phyloP scores from a whole-genome alignment of 2,329 filamentous ascomycete genomes.

The Aureobasidium namibiae region DNA sequence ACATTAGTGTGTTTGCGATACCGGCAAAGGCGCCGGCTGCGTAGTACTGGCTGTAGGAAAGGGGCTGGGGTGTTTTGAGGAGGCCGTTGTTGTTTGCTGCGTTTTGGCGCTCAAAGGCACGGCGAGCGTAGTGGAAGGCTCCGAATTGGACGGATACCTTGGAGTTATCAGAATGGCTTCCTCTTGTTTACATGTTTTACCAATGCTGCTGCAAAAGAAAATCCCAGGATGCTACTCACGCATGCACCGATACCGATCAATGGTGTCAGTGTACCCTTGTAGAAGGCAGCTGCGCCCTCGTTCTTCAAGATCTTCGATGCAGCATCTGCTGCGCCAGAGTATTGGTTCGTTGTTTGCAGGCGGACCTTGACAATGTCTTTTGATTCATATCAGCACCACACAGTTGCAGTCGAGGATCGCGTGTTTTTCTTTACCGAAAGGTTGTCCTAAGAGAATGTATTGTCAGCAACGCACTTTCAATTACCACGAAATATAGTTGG shows the following conservation, averaged over 20 bases:
- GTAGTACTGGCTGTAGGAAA: slow-evolving; percentile 84
- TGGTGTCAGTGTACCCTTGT: slow-evolving; percentile 94
- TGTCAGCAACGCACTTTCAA: background rate
- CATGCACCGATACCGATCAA: slow-evolving; percentile 94
- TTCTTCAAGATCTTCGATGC: slow-evolving; percentile 77
- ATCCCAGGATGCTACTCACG: slow-evolving; percentile 39
- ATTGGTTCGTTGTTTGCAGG: slow-evolving; percentile 78
- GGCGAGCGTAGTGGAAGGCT: slow-evolving; percentile 86
- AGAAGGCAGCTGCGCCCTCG: slow-evolving; percentile 87
- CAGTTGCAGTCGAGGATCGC: background rate
- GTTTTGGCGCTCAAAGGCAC: slow-evolving; percentile 74
- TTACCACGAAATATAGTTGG: background rate
- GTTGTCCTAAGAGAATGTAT: slow-evolving; percentile 44
- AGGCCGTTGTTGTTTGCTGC: slow-evolving; percentile 30
- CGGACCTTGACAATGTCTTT: slow-evolving; percentile 97
- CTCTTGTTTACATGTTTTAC: background rate
- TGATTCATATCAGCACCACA: background rate
- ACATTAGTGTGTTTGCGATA: slow-evolving; percentile 79
- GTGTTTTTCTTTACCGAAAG: slow-evolving; percentile 48
- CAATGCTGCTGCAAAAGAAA: background rate
- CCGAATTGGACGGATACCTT: slow-evolving; percentile 89
- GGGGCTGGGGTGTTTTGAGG: slow-evolving; percentile 34
- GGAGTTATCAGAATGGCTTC: background rate
- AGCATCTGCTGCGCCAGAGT: slow-evolving; percentile 70
- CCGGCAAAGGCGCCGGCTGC: slow-evolving; percentile 85